Conservation (phyloP, 768 basidiomycete species). For the Agaricus bisporus region DNA sequence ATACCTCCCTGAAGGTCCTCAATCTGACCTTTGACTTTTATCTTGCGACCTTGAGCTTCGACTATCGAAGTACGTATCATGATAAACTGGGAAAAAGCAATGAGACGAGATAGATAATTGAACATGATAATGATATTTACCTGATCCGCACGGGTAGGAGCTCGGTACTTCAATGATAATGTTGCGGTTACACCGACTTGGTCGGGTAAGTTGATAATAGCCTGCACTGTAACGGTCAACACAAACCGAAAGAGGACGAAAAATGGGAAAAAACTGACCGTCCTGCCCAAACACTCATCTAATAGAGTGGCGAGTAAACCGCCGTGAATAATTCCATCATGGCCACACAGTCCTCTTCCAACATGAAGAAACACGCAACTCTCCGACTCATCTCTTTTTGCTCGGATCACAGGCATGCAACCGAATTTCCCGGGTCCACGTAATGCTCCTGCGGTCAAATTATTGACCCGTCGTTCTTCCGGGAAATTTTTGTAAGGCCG, state of each 20-base stretch:
- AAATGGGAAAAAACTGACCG: slow-evolving; percentile 35
- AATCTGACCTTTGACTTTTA: slow-evolving; percentile 59
- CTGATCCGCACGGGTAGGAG: slow-evolving; percentile 88
- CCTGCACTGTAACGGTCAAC: slow-evolving; percentile 35
- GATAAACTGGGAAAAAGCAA: slow-evolving; percentile 53
- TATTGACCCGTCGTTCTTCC: slow-evolving; percentile 72
- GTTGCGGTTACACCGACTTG: slow-evolving; percentile 92
- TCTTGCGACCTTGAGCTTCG: slow-evolving; percentile 75
- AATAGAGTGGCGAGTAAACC: slow-evolving; percentile 86
- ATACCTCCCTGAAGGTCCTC: slow-evolving; percentile 79
- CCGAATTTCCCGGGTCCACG: slow-evolving; percentile 85
- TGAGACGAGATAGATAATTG: not conserved
- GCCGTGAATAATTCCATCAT: slow-evolving; percentile 94
- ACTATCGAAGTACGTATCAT: slow-evolving; percentile 67
- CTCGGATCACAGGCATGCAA: slow-evolving; percentile 69
- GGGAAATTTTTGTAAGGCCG: slow-evolving; percentile 70
- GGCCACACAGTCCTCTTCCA: slow-evolving; percentile 83
- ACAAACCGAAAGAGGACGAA: not conserved
- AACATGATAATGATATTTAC: slow-evolving; percentile 25
- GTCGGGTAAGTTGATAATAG: slow-evolving; percentile 78
- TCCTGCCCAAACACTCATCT: slow-evolving; percentile 80
- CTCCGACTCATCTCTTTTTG: slow-evolving; percentile 70
- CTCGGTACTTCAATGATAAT: slow-evolving; percentile 73
- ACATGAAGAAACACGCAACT: slow-evolving; percentile 70
- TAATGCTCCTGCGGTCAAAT: slow-evolving; percentile 79